Evolutionary conservation across 2,329 filamentous ascomycete species (phyloP), one percentile per base, ranked within the genome.

Genomic region (Trichoderma pleuroti): DNA sequence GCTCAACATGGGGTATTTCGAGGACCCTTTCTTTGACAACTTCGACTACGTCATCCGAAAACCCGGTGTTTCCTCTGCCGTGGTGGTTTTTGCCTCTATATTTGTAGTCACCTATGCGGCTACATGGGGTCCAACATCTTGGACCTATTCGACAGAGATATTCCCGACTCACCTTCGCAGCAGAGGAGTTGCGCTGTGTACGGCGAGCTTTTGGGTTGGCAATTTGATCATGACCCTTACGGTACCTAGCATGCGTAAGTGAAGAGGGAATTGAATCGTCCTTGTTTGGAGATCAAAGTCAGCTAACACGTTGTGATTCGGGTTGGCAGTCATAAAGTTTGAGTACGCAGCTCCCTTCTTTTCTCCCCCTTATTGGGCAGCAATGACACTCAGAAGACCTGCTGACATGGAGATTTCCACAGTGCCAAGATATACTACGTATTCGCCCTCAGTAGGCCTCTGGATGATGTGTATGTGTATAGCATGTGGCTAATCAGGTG

Each of bases 371-470:
- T 61, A 7, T 11, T n/a, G 21, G 6, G 1, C 12, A 70, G 73
- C 24, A 42, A 42, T n/a, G 30, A 2, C 11, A 36, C 26, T 16
- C 39, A 30, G 16, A n/a, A 42, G 8, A 42, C 39, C 8, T 34
- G 32, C 64, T 71, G 24, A 71, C 42, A 24, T 46, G 34, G 10
- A 30, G 49, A 7, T 3, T 62, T 21, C 11, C 4, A 26, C 30
- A 73, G 75, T 79, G 90, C 82, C 81, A 84, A 86, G 75, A 89
- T 89, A 73, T 94, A 94, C 80, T 87, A 94, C 79, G 84, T 95
- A 73, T 95, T 95, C 76, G 92, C 86, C 14, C 85, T 89, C 18
- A 93, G 76, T 75, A 71, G 7, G 76, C 72, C 39, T 52, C 9
- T 39, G 32, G 32, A 21, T 14, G 9, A 42, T 42, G 39, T n/a